Percentiles rank a stretch among this genome's conserved stretches.
phyloP scores from a whole-genome alignment of 495 filamentous ascomycete genomes.

The Lasiosphaeria hispida region DNA sequence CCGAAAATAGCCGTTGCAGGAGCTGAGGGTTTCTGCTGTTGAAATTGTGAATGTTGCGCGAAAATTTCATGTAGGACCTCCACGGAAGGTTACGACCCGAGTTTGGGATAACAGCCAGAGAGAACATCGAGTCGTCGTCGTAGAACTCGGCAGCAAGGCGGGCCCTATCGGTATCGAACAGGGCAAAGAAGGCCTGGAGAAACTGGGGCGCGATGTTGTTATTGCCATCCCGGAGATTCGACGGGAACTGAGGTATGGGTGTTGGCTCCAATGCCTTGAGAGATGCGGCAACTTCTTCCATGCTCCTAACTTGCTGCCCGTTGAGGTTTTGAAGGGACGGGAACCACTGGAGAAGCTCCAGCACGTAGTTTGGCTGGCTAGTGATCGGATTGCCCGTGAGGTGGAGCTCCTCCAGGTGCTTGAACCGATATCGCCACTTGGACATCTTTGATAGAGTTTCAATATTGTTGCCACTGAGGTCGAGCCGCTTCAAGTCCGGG shows the following conservation, averaged over 20 bases:
- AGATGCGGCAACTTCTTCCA: constrained; percentile 59
- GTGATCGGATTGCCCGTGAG: constrained; percentile 74
- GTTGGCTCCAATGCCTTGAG: constrained; percentile 39
- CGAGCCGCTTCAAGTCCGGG: constrained; percentile 78
- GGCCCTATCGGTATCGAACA: constrained; percentile 71
- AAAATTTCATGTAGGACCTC: constrained; percentile 74
- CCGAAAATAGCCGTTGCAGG: constrained; percentile 63
- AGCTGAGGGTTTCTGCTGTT: constrained; percentile 51
- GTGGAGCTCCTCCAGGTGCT: constrained; percentile 71
- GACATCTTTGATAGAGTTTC: constrained; percentile 63
- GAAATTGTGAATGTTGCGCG: constrained; percentile 75
- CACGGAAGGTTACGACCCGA: constrained; percentile 53
- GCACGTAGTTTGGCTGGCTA: constrained; percentile 56
- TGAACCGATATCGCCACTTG: constrained; percentile 78
- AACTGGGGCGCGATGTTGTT: constrained; percentile 72
- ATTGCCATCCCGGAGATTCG: constrained; percentile 70
- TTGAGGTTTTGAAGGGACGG: constrained; percentile 73
- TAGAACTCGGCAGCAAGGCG: constrained; percentile 66
- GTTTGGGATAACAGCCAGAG: constrained; percentile 64
- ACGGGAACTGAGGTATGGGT: constrained; percentile 65
- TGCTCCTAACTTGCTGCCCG: constrained; percentile 64
- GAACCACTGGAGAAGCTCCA: constrained; percentile 77
- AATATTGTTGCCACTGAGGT: constrained; percentile 78
- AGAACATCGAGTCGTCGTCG: constrained; percentile 75
- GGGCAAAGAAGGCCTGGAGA: constrained; percentile 67